Base-by-base conservation (phyloP, 1,139 yeast genomes). In the Lodderomyces elongisporus region DNA sequence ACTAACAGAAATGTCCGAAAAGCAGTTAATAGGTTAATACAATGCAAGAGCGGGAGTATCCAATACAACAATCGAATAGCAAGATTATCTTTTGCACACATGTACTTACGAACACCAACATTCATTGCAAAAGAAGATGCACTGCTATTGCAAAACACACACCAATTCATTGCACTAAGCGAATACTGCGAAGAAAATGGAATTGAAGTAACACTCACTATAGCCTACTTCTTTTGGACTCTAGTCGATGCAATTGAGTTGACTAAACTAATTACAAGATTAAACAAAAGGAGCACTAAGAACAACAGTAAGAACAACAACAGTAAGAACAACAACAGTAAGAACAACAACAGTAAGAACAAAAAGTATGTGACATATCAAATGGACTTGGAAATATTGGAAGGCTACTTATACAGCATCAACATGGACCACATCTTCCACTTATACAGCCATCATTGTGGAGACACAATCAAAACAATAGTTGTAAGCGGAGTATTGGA, bases 321-420 rank as follows among this genome's bases (percentile, higher is more conserved):
- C n/a, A n/a, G n/a, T n/a, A n/a, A n/a, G n/a, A n/a, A n/a, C n/a
- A n/a, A n/a, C n/a, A n/a, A n/a, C n/a, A n/a, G n/a, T n/a, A n/a
- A n/a, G n/a, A n/a, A n/a, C n/a, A n/a, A n/a, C n/a, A n/a, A n/a
- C n/a, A n/a, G n/a, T n/a, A n/a, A n/a, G n/a, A n/a, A n/a, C n/a
- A n/a, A n/a, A n/a, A n/a, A n/a, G n/a, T n/a, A n/a, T n/a, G n/a
- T n/a, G n/a, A n/a, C 22, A 28, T 49, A 42, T 30, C 34, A 52
- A 34, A 30, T 55, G 3, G 60, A 55, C 32, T 17, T 54, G 13
- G 59, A 53, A 32, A 44, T 55, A 29, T 50, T 50, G 21, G 46
- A 51, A 3, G 52, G 45, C 3, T 36, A 51, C 5, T 35, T 44
- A 26, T 45, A 43, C 14, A 17, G 39, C 14, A 31, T 54, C 2